Percentiles rank a stretch among this genome's conserved stretches.
Conservation (phyloP, 495 filamentous ascomycete species). For the Mycothermus thermophilus region DNA sequence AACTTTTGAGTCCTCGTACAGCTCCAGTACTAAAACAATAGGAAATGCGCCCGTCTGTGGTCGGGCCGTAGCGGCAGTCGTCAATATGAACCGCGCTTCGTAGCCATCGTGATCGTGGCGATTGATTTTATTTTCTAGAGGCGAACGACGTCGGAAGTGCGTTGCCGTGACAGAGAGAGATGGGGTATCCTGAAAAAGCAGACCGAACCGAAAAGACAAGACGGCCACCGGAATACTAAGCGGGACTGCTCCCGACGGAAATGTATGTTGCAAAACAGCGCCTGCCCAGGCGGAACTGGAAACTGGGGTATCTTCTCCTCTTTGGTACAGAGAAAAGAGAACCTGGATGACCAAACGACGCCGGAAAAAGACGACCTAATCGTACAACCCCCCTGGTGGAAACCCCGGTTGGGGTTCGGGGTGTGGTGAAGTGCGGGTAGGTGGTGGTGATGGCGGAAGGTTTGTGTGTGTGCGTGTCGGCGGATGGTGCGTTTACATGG, state of each 20-base stretch:
- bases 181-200: conserved; percentile 2
- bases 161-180: background rate
- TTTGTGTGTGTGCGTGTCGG: background rate
- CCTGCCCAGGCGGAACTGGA: background rate
- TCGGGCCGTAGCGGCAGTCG: background rate
- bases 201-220: conserved; percentile 7
- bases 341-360: conserved; percentile 17
- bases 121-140: background rate
- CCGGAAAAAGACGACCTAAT: conserved; percentile 20
- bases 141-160: background rate
- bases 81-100: background rate
- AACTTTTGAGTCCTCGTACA: conserved; percentile 12
- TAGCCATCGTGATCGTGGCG: background rate
- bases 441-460: background rate
- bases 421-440: conserved; percentile 1
- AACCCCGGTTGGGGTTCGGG: conserved; percentile 10
- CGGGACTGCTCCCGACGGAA: conserved; percentile 17
- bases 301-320: background rate
- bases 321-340: background rate
- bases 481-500: conserved; percentile 22
- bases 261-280: conserved; percentile 6
- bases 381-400: conserved; percentile 19
- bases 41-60: background rate
- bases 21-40: background rate
- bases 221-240: conserved; percentile 4